A percentile compares a stretch with the other conserved stretches of the same genome.
Conservation (phyloP, 2,329 filamentous ascomycete species). For the Alternaria sp. region DNA sequence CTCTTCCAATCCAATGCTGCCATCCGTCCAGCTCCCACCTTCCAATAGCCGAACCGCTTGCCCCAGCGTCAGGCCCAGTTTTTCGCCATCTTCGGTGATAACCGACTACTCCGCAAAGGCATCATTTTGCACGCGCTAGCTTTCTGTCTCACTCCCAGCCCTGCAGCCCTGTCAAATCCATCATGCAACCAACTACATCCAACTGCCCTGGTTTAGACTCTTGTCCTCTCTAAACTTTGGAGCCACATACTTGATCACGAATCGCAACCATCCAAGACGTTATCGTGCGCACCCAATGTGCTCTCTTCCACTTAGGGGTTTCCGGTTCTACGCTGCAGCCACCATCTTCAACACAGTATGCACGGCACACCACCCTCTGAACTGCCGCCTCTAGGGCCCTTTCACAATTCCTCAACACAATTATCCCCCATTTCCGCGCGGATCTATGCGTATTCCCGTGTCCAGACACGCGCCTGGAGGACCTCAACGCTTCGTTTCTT, state of each 20-base stretch:
- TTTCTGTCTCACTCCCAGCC: slow-evolving; percentile 37
- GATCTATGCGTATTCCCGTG: slow-evolving; percentile 24
- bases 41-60: slow-evolving; percentile 18
- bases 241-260: slow-evolving; percentile 21
- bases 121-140: slow-evolving; percentile 30
- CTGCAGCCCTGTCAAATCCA: slow-evolving; percentile 32
- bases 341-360: slow-evolving; percentile 23
- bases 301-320: slow-evolving; percentile 26
- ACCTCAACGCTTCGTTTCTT: slow-evolving; percentile 34
- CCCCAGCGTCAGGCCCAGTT: slow-evolving; percentile 18
- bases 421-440: slow-evolving; percentile 24
- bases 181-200: slow-evolving; percentile 19
- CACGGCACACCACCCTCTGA: slow-evolving; percentile 22
- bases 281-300: slow-evolving; percentile 26
- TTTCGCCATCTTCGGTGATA: slow-evolving; percentile 29
- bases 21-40: slow-evolving; percentile 1
- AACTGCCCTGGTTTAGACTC: slow-evolving; percentile 1
- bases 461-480: slow-evolving; percentile 15
- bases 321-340: slow-evolving; percentile 26
- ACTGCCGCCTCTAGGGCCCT: slow-evolving; percentile 28
- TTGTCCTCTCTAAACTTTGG: background rate
- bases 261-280: slow-evolving; percentile 27
- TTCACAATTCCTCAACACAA: slow-evolving; percentile 35
- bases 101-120: slow-evolving; percentile 27
- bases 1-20: slow-evolving; percentile 10